Evolutionary conservation across 371 early-diverging fungal species (phyloP), one percentile per base, ranked within the genome.

Genomic region (Gilbertella persicaria): DNA sequence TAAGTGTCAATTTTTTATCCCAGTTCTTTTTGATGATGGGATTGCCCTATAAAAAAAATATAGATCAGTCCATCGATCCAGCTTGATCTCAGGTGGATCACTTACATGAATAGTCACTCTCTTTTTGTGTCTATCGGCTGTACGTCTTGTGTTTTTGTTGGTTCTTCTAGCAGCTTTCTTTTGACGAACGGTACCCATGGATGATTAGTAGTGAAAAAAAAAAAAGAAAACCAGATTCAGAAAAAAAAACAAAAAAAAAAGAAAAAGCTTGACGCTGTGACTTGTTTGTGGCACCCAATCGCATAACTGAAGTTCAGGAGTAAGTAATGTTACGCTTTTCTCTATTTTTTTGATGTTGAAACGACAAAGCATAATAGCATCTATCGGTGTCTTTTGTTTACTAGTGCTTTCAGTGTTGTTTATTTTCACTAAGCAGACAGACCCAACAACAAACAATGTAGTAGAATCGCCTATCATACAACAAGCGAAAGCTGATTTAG

Each of bases 1-100:
- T 66, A n/a, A 90, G 67, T 16, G 92, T 90, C 49, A 82, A 73
- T 51, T 73, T 85, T 71, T 83, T 82, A 71, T 92, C 85, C 90
- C 90, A 92, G 70, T 85, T 80, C 17, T 77, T 73, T 36, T 75
- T 68, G 53, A 92, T 80, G 60, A 88, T 79, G 45, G 71, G 59
- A 62, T 82, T 82, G 60, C 80, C 78, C 70, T 77, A 43, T 3
- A 45, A 17, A 20, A 33, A 33, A 24, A 29, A 16, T 5, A 28
- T 13, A 30, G 17, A 42, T 45, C 21, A 24, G n/a, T n/a, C n/a
- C n/a, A n/a, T n/a, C n/a, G n/a, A n/a, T n/a, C n/a, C n/a, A n/a
- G n/a, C n/a, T n/a, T n/a, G n/a, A n/a, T n/a, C n/a, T n/a, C n/a
- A n/a, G n/a, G n/a, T n/a, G n/a, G n/a, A 43, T 5, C 24, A 45